Conservation (phyloP, 1,284 basidiomycete genomes). For the Lignosus rhinocerotis region DNA sequence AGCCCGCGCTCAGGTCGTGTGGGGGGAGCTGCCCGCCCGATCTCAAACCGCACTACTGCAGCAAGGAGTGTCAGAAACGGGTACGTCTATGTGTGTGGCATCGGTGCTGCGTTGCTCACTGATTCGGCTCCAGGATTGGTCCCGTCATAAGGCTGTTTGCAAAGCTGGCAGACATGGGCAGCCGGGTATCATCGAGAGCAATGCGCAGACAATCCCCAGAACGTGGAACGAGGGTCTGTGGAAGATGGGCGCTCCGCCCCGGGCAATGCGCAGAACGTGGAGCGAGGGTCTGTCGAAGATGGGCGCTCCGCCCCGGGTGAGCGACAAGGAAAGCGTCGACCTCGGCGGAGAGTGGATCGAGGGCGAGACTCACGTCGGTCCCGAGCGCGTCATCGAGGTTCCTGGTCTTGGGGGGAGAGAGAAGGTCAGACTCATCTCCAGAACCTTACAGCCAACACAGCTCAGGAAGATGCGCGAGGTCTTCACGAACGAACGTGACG, state of each 20-base stretch:
- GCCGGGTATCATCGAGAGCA: not conserved
- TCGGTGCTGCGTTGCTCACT: not conserved
- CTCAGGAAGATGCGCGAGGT: conserved; percentile 3
- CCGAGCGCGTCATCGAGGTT: conserved; percentile 1
- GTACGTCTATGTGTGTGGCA: not conserved
- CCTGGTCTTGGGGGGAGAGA: not conserved
- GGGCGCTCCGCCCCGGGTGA: no score
- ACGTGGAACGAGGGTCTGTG: not conserved
- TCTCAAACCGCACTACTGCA: conserved; percentile 21
- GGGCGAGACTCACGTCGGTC: not conserved
- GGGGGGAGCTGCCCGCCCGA: conserved; percentile 14
- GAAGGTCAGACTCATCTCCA: conserved; percentile 1
- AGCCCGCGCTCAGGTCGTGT: conserved; percentile 16
- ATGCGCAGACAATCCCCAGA: no score
- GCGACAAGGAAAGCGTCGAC: not conserved
- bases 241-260: no score
- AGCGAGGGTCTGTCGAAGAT: not conserved
- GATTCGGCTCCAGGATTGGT: conserved; percentile 1
- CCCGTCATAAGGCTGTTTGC: conserved; percentile 2
- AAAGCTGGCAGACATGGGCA: not conserved
- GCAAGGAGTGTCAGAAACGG: conserved; percentile 23
- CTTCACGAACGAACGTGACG: no score
- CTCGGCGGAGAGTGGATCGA: conserved; percentile 1
- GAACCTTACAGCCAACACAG: conserved; percentile 1
- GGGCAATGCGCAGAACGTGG: not conserved